Evolutionary conservation across 2,329 filamentous ascomycete species (phyloP), one percentile per base, ranked within the genome.

Genomic region (Tolypocladium cylindrosporum): DNA sequence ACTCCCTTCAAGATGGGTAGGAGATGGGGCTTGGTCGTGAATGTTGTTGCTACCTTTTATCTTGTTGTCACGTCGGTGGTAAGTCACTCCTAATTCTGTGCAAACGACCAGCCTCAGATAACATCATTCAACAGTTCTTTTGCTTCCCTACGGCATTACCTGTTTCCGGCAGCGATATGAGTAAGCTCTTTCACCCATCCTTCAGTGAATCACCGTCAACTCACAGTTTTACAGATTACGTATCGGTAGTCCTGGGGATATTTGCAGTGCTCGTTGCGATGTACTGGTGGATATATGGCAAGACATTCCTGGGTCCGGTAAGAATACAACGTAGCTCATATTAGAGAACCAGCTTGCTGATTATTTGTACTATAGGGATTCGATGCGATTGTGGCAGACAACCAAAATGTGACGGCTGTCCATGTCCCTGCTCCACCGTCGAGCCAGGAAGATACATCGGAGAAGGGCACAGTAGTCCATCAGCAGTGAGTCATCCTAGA

Each of bases 41-140:
- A 75, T 57, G 61, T 61, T 42, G 63, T 69, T 1, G 67, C 72
- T 4, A 66, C 68, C 0, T 58, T 72, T 1, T 75, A 72, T 54
- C 71, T 75, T 1, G 62, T 72, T n/a, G 67, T 75, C 0, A 75
- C 72, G 5, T 74, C 72, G 19, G 66, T 75, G 27, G 68, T 70
- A 52, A 64, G 67, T 63, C 14, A 1, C 9, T 39, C 19, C 48
- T 7, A 41, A 7, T 34, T 19, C 19, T 14, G n/a, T 27, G 5
- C 14, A 4, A 13, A 53, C 52, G 45, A 59, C 16, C 19, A 34
- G 19, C 34, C 37, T 5, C 58, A 10, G n/a, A 70, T 39, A 39
- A 39, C 37, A 39, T 39, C 37, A 16, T 16, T 39, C 13, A 7
- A 39, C 37, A 39, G 69, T 70, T 71, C 57, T 71, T 70, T 60